Evolutionary conservation across 139 green algal genomes (phyloP).

Genomic region (Dunaliella primolecta): DNA sequence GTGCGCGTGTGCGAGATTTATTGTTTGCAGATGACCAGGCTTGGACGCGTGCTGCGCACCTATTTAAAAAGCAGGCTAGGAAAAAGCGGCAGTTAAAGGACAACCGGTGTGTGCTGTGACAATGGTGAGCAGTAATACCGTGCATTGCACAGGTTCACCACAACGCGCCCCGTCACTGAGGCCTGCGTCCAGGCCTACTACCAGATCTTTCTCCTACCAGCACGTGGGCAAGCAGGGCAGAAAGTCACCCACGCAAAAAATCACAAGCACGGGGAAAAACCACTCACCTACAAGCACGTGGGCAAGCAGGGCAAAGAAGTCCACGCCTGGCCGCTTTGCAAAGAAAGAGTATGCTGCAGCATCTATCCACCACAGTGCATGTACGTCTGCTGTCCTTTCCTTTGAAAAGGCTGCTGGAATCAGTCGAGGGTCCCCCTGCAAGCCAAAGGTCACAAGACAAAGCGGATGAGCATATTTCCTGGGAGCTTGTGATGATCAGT

Average conservation of each 20-base stretch:
- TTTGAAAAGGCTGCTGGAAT: background rate
- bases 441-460: too few relatives aligned
- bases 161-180: too few relatives aligned
- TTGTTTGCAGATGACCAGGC: background rate
- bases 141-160: too few relatives aligned
- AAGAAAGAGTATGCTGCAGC: slow-evolving; percentile 8
- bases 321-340: background rate
- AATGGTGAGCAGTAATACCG: too few relatives aligned
- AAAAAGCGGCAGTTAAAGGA: background rate
- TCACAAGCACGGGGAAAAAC: background rate
- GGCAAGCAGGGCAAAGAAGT: slow-evolving; percentile 2
- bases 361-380: slow-evolving; percentile 10
- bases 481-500: too few relatives aligned
- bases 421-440: background rate
- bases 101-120: background rate
- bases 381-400: background rate
- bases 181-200: too few relatives aligned
- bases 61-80: background rate
- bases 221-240: background rate
- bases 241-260: too few relatives aligned
- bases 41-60: background rate
- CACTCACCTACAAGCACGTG: background rate
- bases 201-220: background rate
- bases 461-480: too few relatives aligned
- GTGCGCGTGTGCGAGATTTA: background rate